Percentiles rank a stretch among this genome's conserved stretches.
Evolutionary conservation across 805 yeast species (phyloP).

Genomic region (Saccharomycopsis lassenensis): DNA sequence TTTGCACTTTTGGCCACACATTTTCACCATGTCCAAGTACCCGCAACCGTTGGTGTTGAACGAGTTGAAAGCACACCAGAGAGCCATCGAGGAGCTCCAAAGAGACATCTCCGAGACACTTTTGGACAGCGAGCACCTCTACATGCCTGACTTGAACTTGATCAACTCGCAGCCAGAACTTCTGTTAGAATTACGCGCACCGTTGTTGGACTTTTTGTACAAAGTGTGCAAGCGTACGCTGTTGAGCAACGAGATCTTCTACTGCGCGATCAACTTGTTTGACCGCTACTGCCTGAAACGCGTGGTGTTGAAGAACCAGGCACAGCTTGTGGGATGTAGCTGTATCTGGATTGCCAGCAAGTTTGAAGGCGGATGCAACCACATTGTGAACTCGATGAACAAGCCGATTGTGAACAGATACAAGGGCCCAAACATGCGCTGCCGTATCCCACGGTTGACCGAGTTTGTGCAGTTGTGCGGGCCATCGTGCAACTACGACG

Average conservation of each 20-base stretch:
- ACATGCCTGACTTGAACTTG: slow-evolving; percentile 45
- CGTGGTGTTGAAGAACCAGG: slow-evolving; percentile 73
- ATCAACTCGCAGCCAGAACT: slow-evolving; percentile 85
- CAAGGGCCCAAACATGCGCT: slow-evolving; percentile 62
- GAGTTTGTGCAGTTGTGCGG: slow-evolving; percentile 70
- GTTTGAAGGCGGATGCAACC: slow-evolving; percentile 62
- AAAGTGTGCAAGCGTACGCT: slow-evolving; percentile 57
- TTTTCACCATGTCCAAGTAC: too few species aligned
- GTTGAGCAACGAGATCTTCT: slow-evolving; percentile 54
- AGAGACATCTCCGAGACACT: slow-evolving; percentile 35
- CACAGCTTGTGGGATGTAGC: slow-evolving; percentile 83
- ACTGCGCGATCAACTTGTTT: slow-evolving; percentile 61
- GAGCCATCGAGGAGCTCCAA: slow-evolving; percentile 39
- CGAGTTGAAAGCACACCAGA: slow-evolving; percentile 38
- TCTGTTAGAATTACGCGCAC: slow-evolving; percentile 47
- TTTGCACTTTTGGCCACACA: too few species aligned
- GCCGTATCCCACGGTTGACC: slow-evolving; percentile 59
- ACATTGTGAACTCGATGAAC: slow-evolving; percentile 41
- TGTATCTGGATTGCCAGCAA: slow-evolving; percentile 91
- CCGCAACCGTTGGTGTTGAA: slow-evolving; percentile 37
- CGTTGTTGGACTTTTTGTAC: slow-evolving; percentile 67
- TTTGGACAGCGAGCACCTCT: slow-evolving; percentile 10
- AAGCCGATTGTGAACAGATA: slow-evolving; percentile 49
- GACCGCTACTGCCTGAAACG: slow-evolving; percentile 89
- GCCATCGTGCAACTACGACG: slow-evolving; percentile 40